Base-by-base conservation (phyloP, 495 filamentous ascomycete genomes). In the Chaetomium tenue region DNA sequence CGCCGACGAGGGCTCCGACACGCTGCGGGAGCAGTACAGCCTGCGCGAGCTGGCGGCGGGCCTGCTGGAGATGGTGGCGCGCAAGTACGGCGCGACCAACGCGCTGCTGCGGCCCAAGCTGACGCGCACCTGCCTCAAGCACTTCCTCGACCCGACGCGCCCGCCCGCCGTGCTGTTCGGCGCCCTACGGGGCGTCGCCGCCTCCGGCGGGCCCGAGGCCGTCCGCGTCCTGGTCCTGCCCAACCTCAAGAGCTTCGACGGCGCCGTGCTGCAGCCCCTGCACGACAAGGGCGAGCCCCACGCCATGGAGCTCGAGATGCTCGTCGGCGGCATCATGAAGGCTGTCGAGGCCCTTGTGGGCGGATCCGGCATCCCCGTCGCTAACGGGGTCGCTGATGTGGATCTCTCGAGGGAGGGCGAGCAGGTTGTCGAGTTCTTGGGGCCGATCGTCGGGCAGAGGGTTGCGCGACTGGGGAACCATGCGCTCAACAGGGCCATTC, bases 51-150 rank as follows among this genome's bases (percentile, higher is more conserved):
- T 93, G 25, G 86, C 94, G 2, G 91, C 91, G 13, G 88, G 89
- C 1, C 82, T 98, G 2, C 79, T 97, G 18, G 85, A 83, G 25
- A 81, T 84, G 6, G 87, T 97, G 26, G 85, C 87, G 15, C 83
- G 80, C 48, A 91, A 90, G 67, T 97, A 92, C 81, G 84, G 86
- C 16, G 81, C 84, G 46, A 83, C 85, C 16, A 93, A 91, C 47
- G 84, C 87, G 55, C 87, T 87, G 26, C 83, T 98, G 20, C 91
- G 91, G 59, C 88, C 94, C 0, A 87, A 94, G 40, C 84, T 98
- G n/a, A 90, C 91, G 16, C 86, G 94, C 16, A 92, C 91, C 0
- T 97, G 91, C 72, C 83, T 98, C 4, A 97, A 96, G 77, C 79
- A 86, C 68, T 92, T 97, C 74, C 84, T 98, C 9, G 92, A 97